A percentile compares a stretch with the other conserved stretches of the same genome.
phyloP scores from a whole-genome alignment of 1,284 basidiomycete species.

The Schizophyllum commune region DNA sequence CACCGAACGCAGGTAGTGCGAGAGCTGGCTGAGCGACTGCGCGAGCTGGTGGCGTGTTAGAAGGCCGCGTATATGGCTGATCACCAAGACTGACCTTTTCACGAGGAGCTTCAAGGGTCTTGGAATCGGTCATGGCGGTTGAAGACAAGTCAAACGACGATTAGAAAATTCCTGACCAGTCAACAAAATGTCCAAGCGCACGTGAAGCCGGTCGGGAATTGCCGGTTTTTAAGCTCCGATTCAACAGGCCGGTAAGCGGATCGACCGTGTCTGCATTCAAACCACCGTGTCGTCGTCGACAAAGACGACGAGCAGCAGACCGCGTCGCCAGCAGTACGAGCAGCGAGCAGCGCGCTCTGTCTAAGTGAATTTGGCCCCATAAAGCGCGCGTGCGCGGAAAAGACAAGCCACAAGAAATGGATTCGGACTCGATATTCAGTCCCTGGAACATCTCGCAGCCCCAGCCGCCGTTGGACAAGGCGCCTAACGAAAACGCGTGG shows the following conservation, averaged over 20 bases:
- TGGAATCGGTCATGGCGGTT: not conserved
- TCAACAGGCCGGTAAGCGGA: not conserved
- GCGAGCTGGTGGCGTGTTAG: conserved; percentile 25
- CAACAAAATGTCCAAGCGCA: not conserved
- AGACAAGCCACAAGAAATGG: not conserved
- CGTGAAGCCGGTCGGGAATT: not conserved
- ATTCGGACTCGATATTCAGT: not conserved
- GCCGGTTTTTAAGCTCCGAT: not conserved
- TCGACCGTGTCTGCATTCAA: not conserved
- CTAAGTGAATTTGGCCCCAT: not conserved
- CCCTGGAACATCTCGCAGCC: not conserved
- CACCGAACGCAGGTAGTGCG: conserved; percentile 38
- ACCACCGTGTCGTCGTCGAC: not conserved
- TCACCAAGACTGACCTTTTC: not conserved
- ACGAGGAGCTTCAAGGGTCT: not conserved
- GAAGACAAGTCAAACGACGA: not conserved
- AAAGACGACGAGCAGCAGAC: not conserved
- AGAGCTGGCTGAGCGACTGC: conserved; percentile 23
- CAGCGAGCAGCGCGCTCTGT: too few relatives aligned
- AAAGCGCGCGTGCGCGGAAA: not conserved
- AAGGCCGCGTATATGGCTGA: too few relatives aligned
- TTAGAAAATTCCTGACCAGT: not conserved
- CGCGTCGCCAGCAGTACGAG: not conserved
- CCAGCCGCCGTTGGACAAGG: not conserved
- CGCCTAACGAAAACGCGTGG: not conserved